Percentiles rank a stretch among this genome's conserved stretches.
Evolutionary conservation across 495 filamentous ascomycete species (phyloP).

Genomic region (Articulospora tetracladia): DNA sequence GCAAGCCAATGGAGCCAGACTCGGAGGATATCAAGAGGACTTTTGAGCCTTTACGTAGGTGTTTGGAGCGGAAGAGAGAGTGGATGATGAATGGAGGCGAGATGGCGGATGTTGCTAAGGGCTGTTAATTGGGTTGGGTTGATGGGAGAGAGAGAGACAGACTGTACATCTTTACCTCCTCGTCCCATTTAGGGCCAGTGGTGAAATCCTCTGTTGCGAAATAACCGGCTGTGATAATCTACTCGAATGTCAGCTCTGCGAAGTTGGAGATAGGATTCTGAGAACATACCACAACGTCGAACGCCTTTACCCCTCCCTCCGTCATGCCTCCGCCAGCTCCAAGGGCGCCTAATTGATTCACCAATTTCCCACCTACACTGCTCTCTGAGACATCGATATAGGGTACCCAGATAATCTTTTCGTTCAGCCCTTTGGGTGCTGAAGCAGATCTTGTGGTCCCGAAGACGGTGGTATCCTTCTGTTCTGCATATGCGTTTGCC

Average conservation of each 20-base stretch:
- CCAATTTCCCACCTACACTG: conserved; percentile 36
- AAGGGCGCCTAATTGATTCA: conserved; percentile 33
- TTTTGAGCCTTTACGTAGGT: conserved; percentile 49
- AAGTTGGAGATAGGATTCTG: not conserved
- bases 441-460: conserved; percentile 51
- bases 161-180: conserved; percentile 62
- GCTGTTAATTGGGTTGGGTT: not conserved
- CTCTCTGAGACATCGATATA: conserved; percentile 39
- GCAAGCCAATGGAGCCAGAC: conserved; percentile 62
- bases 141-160: not conserved
- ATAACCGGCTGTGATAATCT: conserved; percentile 65
- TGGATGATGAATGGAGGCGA: conserved; percentile 65
- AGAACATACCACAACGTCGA: conserved; percentile 2
- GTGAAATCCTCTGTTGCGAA: conserved; percentile 62
- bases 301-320: not conserved
- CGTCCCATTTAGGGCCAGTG: conserved; percentile 58
- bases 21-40: conserved; percentile 65
- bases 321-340: conserved; percentile 14
- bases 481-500: conserved; percentile 50
- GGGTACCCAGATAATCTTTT: conserved; percentile 33
- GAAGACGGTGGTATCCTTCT: conserved; percentile 46
- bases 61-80: conserved; percentile 48
- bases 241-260: not conserved
- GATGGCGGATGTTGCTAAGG: conserved; percentile 51
- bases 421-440: conserved; percentile 23